Conservation (phyloP, 2,329 filamentous ascomycete genomes). For the Paramyrothecium sp. region DNA sequence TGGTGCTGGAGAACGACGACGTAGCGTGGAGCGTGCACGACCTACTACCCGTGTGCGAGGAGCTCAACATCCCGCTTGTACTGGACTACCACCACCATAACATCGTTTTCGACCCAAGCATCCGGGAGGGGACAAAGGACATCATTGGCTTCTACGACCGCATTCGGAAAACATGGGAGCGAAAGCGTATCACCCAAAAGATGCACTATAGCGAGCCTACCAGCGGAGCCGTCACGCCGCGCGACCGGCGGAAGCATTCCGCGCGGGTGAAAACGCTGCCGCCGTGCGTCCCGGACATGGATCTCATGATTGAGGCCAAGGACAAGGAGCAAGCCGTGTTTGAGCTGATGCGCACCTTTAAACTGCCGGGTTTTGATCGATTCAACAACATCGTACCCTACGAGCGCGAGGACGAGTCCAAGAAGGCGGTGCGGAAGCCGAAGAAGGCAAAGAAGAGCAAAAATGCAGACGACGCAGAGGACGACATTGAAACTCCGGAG, state of each 20-base stretch:
- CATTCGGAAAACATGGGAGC: conserved; percentile 80
- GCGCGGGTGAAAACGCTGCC: conserved; percentile 76
- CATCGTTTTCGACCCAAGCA: conserved; percentile 74
- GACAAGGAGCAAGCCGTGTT: conserved; percentile 98
- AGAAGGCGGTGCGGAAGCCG: conserved; percentile 41
- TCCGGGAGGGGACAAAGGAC: conserved; percentile 82
- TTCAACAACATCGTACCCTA: conserved; percentile 79
- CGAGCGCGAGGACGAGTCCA: conserved; percentile 70
- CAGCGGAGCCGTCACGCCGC: conserved; percentile 64
- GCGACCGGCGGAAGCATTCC: conserved; percentile 82
- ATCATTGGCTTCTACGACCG: conserved; percentile 72
- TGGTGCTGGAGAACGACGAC: conserved; percentile 94
- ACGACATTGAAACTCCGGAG: conserved; percentile 33
- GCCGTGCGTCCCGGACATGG: conserved; percentile 79
- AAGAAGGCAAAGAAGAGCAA: conserved; percentile 36
- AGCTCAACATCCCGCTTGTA: conserved; percentile 89
- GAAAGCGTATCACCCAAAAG: conserved; percentile 85
- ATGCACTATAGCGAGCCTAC: conserved; percentile 92
- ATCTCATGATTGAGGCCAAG: conserved; percentile 99
- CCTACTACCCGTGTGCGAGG: conserved; percentile 83
- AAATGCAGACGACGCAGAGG: conserved; percentile 39
- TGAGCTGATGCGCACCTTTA: conserved; percentile 86
- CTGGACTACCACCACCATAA: conserved; percentile 96
- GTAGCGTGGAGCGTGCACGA: conserved; percentile 93
- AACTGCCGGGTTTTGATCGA: conserved; percentile 73